Conservation (phyloP, 495 filamentous ascomycete species). For the Penicillium cosmopolitanum region DNA sequence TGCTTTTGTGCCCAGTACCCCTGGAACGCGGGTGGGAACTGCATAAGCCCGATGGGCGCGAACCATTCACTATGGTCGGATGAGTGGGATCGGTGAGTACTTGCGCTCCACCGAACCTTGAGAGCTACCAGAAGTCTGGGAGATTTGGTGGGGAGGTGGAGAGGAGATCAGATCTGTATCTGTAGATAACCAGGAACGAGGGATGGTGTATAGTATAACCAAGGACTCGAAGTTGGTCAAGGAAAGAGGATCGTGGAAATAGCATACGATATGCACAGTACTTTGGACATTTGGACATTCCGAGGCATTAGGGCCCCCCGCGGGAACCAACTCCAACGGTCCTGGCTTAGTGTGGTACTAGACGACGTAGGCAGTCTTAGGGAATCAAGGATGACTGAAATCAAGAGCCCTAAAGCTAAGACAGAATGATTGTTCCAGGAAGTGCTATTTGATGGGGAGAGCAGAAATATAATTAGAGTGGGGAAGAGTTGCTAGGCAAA, state of each 20-base stretch:
- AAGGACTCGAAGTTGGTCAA: not conserved
- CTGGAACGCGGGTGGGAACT: no score
- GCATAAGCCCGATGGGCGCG: not conserved
- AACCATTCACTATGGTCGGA: not conserved
- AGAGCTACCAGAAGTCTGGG: not conserved
- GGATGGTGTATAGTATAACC: not conserved
- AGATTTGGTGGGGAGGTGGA: not conserved
- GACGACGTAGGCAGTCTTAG: no score
- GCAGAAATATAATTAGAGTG: no score
- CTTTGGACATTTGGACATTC: not conserved
- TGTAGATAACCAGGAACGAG: not conserved
- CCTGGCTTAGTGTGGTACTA: no score
- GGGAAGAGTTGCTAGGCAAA: no score
- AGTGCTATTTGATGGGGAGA: no score
- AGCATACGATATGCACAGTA: not conserved
- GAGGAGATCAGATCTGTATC: not conserved
- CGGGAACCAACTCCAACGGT: no score
- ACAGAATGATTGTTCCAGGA: no score
- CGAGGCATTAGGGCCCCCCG: not conserved
- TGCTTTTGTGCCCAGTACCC: no score
- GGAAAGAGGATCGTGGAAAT: not conserved
- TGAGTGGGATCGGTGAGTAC: not conserved
- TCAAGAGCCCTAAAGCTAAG: no score
- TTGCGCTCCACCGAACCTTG: constrained; percentile 1
- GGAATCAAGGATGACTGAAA: no score